phyloP scores from a whole-genome alignment of 2,329 filamentous ascomycete species.

The Calonectria henricotiae region DNA sequence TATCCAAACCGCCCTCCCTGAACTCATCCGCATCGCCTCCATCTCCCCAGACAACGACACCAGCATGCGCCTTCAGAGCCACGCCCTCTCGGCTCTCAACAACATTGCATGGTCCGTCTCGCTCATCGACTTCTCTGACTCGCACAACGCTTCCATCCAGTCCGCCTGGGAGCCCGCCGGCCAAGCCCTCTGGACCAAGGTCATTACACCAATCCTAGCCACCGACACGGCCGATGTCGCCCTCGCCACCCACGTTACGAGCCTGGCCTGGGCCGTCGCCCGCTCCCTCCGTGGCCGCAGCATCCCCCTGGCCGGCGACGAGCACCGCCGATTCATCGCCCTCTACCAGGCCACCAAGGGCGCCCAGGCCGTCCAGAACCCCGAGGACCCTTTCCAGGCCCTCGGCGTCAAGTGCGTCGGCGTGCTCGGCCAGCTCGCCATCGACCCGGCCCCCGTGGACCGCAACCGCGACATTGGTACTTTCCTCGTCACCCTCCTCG shows the following conservation, averaged over 20 bases:
- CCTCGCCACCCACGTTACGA: slow-evolving; percentile 76
- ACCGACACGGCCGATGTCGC: slow-evolving; percentile 75
- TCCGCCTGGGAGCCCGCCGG: slow-evolving; percentile 70
- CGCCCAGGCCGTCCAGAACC: slow-evolving; percentile 48
- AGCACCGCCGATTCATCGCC: slow-evolving; percentile 77
- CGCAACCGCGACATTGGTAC: slow-evolving; percentile 76
- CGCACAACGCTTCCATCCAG: slow-evolving; percentile 68
- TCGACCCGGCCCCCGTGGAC: slow-evolving; percentile 67
- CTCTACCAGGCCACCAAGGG: slow-evolving; percentile 74
- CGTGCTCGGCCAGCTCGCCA: slow-evolving; percentile 76
- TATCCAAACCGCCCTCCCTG: slow-evolving; percentile 57
- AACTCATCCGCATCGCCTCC: slow-evolving; percentile 66
- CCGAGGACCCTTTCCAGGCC: slow-evolving; percentile 73
- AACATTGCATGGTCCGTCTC: slow-evolving; percentile 80
- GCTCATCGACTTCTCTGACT: slow-evolving; percentile 72
- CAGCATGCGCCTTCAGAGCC: slow-evolving; percentile 64
- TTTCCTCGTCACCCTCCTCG: slow-evolving; percentile 73
- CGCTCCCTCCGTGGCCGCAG: slow-evolving; percentile 67
- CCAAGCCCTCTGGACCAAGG: slow-evolving; percentile 71
- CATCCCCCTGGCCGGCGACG: slow-evolving; percentile 66
- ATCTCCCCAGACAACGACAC: slow-evolving; percentile 62
- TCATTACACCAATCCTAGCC: slow-evolving; percentile 72
- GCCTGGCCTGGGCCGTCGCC: slow-evolving; percentile 77
- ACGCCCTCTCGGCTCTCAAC: slow-evolving; percentile 75
- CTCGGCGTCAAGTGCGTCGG: slow-evolving; percentile 79